Evolutionary conservation across 2,329 filamentous ascomycete species (phyloP), one percentile per base, ranked within the genome.

Genomic region (Claviceps paspali): DNA sequence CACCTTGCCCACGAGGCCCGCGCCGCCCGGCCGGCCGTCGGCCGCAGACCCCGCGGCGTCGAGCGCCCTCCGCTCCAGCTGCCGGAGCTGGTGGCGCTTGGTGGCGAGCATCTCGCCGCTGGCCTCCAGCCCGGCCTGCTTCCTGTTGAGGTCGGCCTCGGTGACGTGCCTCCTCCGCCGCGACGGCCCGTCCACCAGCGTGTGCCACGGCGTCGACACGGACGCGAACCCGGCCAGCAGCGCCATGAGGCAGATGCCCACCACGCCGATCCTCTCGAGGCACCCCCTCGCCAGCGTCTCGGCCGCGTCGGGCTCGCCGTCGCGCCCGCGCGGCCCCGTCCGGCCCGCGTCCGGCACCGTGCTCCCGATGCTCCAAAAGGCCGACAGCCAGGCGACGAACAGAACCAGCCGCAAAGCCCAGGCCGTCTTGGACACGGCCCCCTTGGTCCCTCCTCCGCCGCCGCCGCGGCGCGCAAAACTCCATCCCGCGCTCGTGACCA

Each of bases 181-280:
- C 8, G 59, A 52, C 32, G 73, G 63, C 28, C 70, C 72, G 22
- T 76, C 74, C 18, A 76, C 71, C 57, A 92, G 84, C 1, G 75
- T 83, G 51, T 92, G 81, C 83, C 85, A 93, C 2, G 86, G 76
- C 1, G 82, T 80, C 18, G 82, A 87, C 24, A 92, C 81, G n/a
- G 83, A 83, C 5, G 85, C 85, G 49, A 92, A 93, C 0, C 85
- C 85, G 6, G 84, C 84, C n/a, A 93, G 64, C 11, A 87, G 68
- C 12, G 84, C 85, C 83, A 93, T 92, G 37, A 91, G 61, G 33
- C 80, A 78, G 39, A 91, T 85, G 3, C 85, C 85, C 43, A 92
- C 84, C 29, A 93, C 79, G 10, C 84, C 85, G 19, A 93, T 76
- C 31, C 85, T 60, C 53, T 78, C 73, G 26, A 79, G 59, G 45